Evolutionary conservation across 2,329 filamentous ascomycete genomes (phyloP).

Genomic region (Nigrospora oryzae): DNA sequence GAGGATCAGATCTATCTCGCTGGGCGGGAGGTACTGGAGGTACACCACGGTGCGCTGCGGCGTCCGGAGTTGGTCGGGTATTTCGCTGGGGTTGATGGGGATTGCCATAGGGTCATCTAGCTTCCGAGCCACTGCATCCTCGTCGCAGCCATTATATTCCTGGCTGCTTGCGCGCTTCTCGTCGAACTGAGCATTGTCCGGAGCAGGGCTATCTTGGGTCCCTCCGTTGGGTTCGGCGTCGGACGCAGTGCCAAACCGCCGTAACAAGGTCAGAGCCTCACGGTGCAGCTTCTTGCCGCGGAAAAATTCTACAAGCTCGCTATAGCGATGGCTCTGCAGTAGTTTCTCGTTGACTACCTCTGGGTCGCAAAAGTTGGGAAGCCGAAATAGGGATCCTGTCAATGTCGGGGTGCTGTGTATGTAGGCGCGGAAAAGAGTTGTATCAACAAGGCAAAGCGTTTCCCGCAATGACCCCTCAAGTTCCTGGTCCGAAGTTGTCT

Average conservation of each 20-base stretch:
- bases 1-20: slow-evolving; percentile 82
- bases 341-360: slow-evolving; percentile 90
- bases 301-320: slow-evolving; percentile 93
- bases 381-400: slow-evolving; percentile 83
- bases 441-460: slow-evolving; percentile 82
- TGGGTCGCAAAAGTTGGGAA: slow-evolving; percentile 95
- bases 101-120: slow-evolving; percentile 2
- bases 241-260: slow-evolving; percentile 57
- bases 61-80: slow-evolving; percentile 53
- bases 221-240: slow-evolving; percentile 24
- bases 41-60: slow-evolving; percentile 81
- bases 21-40: slow-evolving; percentile 78
- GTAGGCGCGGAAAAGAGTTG: slow-evolving; percentile 86
- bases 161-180: slow-evolving; percentile 13
- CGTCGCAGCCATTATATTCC: slow-evolving; percentile 15
- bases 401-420: slow-evolving; percentile 86
- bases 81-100: slow-evolving; percentile 4
- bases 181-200: slow-evolving; percentile 7
- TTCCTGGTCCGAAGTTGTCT: slow-evolving; percentile 43
- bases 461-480: slow-evolving; percentile 64
- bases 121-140: slow-evolving; percentile 22
- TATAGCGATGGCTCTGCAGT: slow-evolving; percentile 80
- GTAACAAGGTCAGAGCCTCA: slow-evolving; percentile 74
- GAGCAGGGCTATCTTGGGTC: slow-evolving; percentile 14
- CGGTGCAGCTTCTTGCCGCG: slow-evolving; percentile 91